Percentiles rank a stretch among this genome's conserved stretches.
Evolutionary conservation across 176 grass and related monocot species (phyloP).

Genomic region (Carex pumila): DNA sequence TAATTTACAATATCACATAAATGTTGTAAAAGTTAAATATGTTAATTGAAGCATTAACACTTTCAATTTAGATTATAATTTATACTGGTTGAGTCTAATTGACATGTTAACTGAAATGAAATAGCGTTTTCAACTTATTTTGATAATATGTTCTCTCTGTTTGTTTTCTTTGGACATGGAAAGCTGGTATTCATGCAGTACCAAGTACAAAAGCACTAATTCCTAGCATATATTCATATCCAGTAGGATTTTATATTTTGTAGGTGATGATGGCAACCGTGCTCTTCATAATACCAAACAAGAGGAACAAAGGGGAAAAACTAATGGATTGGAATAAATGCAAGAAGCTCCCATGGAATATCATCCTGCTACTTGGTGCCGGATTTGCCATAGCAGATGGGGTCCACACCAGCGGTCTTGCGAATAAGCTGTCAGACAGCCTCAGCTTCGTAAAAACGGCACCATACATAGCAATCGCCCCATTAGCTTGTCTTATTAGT

Average conservation of each 20-base stretch:
- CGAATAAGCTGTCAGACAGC: conserved; percentile 31
- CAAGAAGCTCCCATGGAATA: conserved; percentile 80
- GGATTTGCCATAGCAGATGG: conserved; percentile 82
- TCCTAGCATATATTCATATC: background rate
- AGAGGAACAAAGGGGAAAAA: conserved; percentile 55
- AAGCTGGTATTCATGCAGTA: background rate
- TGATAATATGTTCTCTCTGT: background rate
- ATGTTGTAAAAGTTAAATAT: background rate
- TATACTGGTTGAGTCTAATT: background rate
- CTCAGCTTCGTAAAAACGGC: conserved; percentile 49
- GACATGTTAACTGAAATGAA: background rate
- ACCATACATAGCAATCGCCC: conserved; percentile 27
- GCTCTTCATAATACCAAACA: conserved; percentile 78
- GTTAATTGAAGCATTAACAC: background rate
- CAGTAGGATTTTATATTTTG: background rate
- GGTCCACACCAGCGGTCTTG: conserved; percentile 59
- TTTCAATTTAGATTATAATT: background rate
- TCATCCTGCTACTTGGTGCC: conserved; percentile 79
- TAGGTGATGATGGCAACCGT: conserved; percentile 89
- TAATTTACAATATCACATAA: background rate
- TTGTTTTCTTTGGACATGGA: background rate
- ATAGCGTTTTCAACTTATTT: background rate
- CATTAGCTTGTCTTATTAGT: conserved; percentile 46
- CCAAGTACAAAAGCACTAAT: background rate
- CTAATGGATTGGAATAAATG: conserved; percentile 98